Percentiles rank a stretch among this genome's conserved stretches.
Evolutionary conservation across 2,329 filamentous ascomycete genomes (phyloP).

Genomic region (Penicillium sp.): DNA sequence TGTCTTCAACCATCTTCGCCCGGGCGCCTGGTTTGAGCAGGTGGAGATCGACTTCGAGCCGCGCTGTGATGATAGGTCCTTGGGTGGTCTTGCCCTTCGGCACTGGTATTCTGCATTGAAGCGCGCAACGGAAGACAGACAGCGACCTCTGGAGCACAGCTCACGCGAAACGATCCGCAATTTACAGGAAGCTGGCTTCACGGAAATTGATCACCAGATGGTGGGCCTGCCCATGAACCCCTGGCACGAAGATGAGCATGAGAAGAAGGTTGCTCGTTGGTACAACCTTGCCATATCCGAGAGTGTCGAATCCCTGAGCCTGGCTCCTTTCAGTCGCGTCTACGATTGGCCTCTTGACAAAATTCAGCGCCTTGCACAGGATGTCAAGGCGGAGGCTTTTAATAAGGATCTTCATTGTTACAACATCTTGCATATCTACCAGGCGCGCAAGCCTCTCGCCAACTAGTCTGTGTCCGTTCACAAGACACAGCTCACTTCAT

Average conservation of each 20-base stretch:
- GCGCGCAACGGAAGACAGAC: constrained; percentile 62
- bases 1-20: constrained; percentile 70
- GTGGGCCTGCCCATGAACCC: constrained; percentile 71
- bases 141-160: constrained; percentile 64
- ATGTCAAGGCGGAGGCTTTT: constrained; percentile 67
- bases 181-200: constrained; percentile 73
- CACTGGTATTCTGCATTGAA: constrained; percentile 70
- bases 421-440: constrained; percentile 53
- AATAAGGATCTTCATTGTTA: constrained; percentile 68
- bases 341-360: constrained; percentile 60
- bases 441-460: constrained; percentile 38
- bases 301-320: constrained; percentile 68
- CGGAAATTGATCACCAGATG: constrained; percentile 69
- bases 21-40: constrained; percentile 77
- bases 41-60: constrained; percentile 84
- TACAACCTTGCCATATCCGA: constrained; percentile 77
- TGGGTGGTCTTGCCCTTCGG: constrained; percentile 55
- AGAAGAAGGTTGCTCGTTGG: constrained; percentile 72
- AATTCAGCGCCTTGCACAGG: constrained; percentile 60
- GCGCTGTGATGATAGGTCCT: constrained; percentile 65
- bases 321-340: constrained; percentile 69
- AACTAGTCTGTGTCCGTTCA: constrained; percentile 3
- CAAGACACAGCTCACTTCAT: neutral
- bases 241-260: constrained; percentile 64
- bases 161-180: constrained; percentile 53